A percentile compares a stretch with the other conserved stretches of the same genome.
Evolutionary conservation across 306 rosid species (phyloP).

Genomic region (Coriaria nepalensis): DNA sequence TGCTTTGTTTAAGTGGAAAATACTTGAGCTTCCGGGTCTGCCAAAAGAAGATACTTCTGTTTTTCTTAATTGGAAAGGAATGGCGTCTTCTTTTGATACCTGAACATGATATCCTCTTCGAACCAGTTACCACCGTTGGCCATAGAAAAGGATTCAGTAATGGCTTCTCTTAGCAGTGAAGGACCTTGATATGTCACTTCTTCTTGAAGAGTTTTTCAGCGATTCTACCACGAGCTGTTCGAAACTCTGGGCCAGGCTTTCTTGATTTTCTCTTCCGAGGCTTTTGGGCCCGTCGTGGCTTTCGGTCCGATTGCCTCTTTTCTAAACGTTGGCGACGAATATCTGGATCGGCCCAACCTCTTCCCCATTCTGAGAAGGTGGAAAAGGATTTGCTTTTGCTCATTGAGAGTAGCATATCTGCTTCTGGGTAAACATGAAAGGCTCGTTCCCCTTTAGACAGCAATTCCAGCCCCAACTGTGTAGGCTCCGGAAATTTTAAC

Average conservation of each 20-base stretch:
- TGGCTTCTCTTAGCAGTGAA: too few species aligned
- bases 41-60: too few species aligned
- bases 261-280: constrained; percentile 14
- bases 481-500: constrained; percentile 52
- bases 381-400: constrained; percentile 39
- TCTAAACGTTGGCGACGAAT: constrained; percentile 72
- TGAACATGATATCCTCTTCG: too few species aligned
- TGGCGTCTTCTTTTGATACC: too few species aligned
- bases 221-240: constrained; percentile 55
- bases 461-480: constrained; percentile 56
- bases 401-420: constrained; percentile 66
- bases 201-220: constrained; percentile 55
- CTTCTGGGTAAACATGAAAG: constrained; percentile 64
- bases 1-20: too few species aligned
- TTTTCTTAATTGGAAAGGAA: too few species aligned
- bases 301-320: constrained; percentile 21
- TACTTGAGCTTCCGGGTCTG: too few species aligned
- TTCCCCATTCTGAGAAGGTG: constrained; percentile 76
- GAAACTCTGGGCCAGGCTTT: constrained; percentile 25
- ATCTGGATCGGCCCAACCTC: constrained; percentile 94
- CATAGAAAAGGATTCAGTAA: too few species aligned
- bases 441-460: constrained; percentile 26
- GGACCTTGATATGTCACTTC: too few species aligned
- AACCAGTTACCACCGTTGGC: too few species aligned
- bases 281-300: constrained; percentile 5